Base-by-base conservation (phyloP, 2,329 filamentous ascomycete species). In the Sporothrix brasiliensis region DNA sequence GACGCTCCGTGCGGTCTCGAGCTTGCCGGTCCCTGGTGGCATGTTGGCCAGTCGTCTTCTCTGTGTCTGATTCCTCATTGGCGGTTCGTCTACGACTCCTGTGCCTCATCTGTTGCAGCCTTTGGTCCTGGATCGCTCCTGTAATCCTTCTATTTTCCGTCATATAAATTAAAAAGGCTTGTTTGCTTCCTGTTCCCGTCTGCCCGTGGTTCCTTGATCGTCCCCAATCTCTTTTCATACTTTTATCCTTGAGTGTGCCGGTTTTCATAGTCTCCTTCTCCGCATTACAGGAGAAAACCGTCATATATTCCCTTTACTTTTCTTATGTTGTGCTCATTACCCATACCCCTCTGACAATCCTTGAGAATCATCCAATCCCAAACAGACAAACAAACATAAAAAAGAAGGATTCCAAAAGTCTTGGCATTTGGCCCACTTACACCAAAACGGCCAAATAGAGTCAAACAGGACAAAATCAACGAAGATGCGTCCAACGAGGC, bases 361-460 rank as follows among this genome's bases (percentile, higher is more conserved):
- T 44, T 13, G 34, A 19, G n/a, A 39, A 61, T 47, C 39, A 61
- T 4, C 56, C 56, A 41, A 10, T 2, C n/a, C 14, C 19, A 21
- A n/a, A 53, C 63, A 30, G 27, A 16, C 30, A 30, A 16, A 21
- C n/a, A n/a, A 41, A 53, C 14, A 41, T 14, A 58, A 34, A 54
- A 68, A 49, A 21, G 39, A 68, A 58, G 6, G 14, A 39, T 60
- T 68, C 24, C 41, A 56, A 60, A 56, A 54, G 53, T 68, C 67
- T 68, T 68, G 67, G 67, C 67, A 68, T 56, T 21, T 19, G n/a
- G 11, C 41, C 30, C 65, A 68, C 67, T 68, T 68, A 68, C 67
- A 68, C 67, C 52, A n/a, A 68, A 39, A 44, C 19, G 39, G n/a
- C 27, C 67, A n/a, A 65, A 50, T n/a, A 21, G 61, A 44, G 61